phyloP scores from a whole-genome alignment of 2,329 filamentous ascomycete species.

The Ampelomyces quisqualis region DNA sequence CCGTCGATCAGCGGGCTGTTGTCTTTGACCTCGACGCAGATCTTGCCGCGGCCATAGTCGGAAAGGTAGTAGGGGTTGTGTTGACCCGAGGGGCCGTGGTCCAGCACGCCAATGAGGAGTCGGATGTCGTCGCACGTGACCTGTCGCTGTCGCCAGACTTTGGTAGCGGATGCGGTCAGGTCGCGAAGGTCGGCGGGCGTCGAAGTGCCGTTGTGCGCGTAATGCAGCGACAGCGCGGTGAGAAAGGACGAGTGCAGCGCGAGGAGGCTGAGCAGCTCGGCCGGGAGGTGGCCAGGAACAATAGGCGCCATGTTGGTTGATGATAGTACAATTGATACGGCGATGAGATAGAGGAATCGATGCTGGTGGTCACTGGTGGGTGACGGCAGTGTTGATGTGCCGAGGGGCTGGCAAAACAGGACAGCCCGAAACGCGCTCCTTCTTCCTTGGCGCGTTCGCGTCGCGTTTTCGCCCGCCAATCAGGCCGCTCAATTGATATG shows the following conservation, averaged over 20 bases:
- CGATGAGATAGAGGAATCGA: constrained; percentile 22
- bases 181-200: constrained; percentile 47
- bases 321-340: constrained; percentile 22
- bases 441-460: constrained; percentile 25
- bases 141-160: constrained; percentile 49
- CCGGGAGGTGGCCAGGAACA: constrained; percentile 40
- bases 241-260: constrained; percentile 52
- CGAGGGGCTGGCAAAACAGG: constrained; percentile 32
- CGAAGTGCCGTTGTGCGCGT: constrained; percentile 52
- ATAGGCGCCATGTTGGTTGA: constrained; percentile 35
- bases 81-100: constrained; percentile 28
- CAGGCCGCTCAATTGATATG: constrained; percentile 12
- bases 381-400: constrained; percentile 25
- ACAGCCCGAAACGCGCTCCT: constrained; percentile 21
- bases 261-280: constrained; percentile 47
- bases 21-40: constrained; percentile 46
- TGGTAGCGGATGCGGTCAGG: constrained; percentile 45
- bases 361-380: constrained; percentile 21
- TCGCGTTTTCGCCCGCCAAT: constrained; percentile 32
- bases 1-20: constrained; percentile 27
- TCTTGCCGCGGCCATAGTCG: constrained; percentile 47
- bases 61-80: constrained; percentile 44
- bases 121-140: constrained; percentile 51
- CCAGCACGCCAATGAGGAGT: constrained; percentile 48
- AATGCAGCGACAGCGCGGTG: constrained; percentile 52